These are phyloP conservation scores for Anthracocystis setariae DNA, from an alignment of 1,284 basidiomycete genomes.

Conservation along the genomic window DNA sequence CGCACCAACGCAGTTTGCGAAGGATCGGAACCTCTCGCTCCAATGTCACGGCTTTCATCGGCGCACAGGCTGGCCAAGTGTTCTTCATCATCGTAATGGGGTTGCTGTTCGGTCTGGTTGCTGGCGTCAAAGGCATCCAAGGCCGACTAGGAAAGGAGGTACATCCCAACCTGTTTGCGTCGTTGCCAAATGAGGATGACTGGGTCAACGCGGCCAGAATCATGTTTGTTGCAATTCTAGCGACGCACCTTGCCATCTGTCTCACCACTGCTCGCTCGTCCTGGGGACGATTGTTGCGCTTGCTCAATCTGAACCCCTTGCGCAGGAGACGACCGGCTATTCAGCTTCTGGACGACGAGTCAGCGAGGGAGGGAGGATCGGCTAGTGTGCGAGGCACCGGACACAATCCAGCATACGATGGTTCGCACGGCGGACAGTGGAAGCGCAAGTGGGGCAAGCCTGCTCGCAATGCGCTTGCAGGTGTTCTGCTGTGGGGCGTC, in stretches of 20 bases:
- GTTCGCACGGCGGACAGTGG: conserved; percentile 18
- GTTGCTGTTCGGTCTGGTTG: conserved; percentile 53
- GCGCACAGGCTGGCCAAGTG: conserved; percentile 60
- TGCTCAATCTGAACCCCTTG: conserved; percentile 57
- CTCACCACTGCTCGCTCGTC: conserved; percentile 60
- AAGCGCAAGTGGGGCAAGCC: conserved; percentile 55
- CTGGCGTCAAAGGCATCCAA: conserved; percentile 54
- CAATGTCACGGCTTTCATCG: conserved; percentile 62
- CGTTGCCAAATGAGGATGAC: conserved; percentile 57
- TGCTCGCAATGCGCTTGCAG: conserved; percentile 55
- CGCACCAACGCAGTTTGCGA: conserved; percentile 61
- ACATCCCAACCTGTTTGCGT: conserved; percentile 61
- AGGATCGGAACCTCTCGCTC: conserved; percentile 57
- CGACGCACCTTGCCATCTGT: conserved; percentile 60
- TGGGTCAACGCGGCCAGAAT: conserved; percentile 54
- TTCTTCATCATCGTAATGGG: conserved; percentile 47
- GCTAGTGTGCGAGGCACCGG: not conserved
- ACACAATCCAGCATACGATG: conserved; percentile 4
- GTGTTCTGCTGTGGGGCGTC: conserved; percentile 56
- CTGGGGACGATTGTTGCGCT: conserved; percentile 58
- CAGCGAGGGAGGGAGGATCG: not conserved
- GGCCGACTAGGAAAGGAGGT: conserved; percentile 41
- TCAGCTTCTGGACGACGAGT: conserved; percentile 19
- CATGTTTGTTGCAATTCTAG: conserved; percentile 56
- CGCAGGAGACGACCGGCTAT: conserved; percentile 24